Base-by-base conservation (phyloP, 176 grass and related monocot species). In the Avena insularis region DNA sequence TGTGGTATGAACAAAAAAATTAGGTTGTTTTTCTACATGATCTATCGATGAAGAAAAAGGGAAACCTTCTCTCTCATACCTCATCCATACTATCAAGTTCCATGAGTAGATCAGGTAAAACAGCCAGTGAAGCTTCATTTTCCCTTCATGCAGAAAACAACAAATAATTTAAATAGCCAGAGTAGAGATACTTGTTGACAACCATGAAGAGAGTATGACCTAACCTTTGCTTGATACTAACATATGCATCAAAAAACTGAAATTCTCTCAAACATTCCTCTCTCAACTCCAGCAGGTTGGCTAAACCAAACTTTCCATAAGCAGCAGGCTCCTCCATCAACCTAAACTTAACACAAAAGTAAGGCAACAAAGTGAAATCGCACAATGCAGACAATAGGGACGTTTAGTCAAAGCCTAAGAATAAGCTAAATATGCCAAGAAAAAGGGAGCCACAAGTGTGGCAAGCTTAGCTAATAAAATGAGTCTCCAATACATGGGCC, bases 251-350 rank as follows among this genome's bases (percentile, higher is more conserved):
- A 17, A 72, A 86, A 85, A 98, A 98, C 40, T 98, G 97, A 74
- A 96, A 98, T 89, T 98, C 97, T 90, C 97, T 96, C 60, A 98
- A 86, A 71, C 97, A 98, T 91, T 98, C 97, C 93, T 98, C 97
- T 87, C 97, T 94, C 58, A 98, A 86, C 77, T 98, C 97, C 83
- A 98, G 88, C 67, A 98, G 90, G 83, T 98, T 85, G 62, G 87
- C 97, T 86, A 98, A 80, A 49, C 97, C 94, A 12, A 98, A 96
- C 77, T 98, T 98, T 21, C 97, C 97, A 90, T 98, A 98, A 70
- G 97, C 97, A 77, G 97, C 89, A 57, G 94, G 97, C 62, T 98
- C 97, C 88, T 98, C 97, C 90, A 94, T 98, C 86, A 98, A 93
- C 87, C 97, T 98, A 92, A 89, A 85, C 54, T 68, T 83, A 82